Conservation (phyloP, 2,329 filamentous ascomycete genomes). For the Colletotrichum gloeosporioides region DNA sequence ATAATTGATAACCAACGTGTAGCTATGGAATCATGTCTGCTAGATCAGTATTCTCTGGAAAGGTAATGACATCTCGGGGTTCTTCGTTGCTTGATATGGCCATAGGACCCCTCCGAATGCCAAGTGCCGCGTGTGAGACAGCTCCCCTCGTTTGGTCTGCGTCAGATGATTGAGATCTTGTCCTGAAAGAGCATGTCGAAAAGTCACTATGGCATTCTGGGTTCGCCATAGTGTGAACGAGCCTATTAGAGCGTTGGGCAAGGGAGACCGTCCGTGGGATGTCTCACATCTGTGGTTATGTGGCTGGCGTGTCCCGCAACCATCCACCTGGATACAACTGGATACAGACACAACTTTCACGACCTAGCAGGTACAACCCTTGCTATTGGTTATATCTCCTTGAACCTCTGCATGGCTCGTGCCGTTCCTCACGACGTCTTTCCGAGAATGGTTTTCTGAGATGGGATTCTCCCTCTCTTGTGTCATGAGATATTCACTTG, state of each 20-base stretch:
- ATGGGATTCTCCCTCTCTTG: background rate
- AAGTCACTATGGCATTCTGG: background rate
- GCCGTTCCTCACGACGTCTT: background rate
- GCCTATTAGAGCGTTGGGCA: background rate
- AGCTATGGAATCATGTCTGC: background rate
- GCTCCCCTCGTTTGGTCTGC: background rate
- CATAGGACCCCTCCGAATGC: background rate
- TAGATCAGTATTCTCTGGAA: background rate
- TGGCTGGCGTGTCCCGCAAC: background rate
- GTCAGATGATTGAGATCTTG: background rate
- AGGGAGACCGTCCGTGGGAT: background rate
- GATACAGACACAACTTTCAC: background rate
- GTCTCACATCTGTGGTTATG: background rate
- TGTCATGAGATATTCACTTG: background rate
- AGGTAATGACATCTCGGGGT: background rate
- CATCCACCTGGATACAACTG: background rate
- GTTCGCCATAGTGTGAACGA: background rate
- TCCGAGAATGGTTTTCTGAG: background rate
- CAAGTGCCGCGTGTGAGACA: background rate
- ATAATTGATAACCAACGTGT: background rate
- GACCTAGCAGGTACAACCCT: background rate
- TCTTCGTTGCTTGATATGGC: background rate
- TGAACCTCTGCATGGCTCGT: background rate
- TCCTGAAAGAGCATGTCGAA: background rate
- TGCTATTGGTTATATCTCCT: background rate